These are phyloP conservation scores for Smallanthus sonchifolius DNA, from an alignment of 129 eudicot species.

Conservation along the genomic window DNA sequence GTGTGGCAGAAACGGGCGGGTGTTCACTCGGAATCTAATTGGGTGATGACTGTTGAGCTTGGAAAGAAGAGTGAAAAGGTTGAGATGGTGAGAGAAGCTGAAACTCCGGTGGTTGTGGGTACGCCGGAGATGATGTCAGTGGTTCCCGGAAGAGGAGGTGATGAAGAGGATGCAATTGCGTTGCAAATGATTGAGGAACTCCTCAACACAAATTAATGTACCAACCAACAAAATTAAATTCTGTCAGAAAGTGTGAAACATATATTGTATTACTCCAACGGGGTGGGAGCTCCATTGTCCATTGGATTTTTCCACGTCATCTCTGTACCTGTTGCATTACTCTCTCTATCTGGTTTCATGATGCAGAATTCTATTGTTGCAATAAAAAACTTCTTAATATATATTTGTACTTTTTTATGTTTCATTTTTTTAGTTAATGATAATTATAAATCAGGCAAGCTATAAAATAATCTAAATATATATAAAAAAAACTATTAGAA, in stretches of 20 bases:
- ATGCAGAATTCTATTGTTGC: constrained; percentile 7
- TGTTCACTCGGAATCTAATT: constrained; percentile 54
- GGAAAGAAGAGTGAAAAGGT: constrained; percentile 41
- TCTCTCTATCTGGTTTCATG: constrained; percentile 5
- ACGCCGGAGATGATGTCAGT: constrained; percentile 12
- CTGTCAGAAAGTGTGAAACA: constrained; percentile 8
- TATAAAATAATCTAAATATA: too few relatives aligned
- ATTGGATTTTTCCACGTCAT: constrained; percentile 14
- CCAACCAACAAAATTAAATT: not conserved
- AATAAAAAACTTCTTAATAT: not conserved
- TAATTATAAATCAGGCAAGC: too few relatives aligned
- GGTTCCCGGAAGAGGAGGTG: constrained; percentile 14
- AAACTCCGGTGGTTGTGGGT: constrained; percentile 13
- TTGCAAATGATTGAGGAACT: constrained; percentile 97
- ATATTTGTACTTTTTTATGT: constrained; percentile 1
- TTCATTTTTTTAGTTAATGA: not conserved
- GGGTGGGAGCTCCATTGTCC: not conserved
- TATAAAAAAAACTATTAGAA: too few relatives aligned
- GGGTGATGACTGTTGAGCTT: constrained; percentile 95
- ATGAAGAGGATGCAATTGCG: constrained; percentile 86
- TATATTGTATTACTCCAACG: not conserved
- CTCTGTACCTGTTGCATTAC: constrained; percentile 14
- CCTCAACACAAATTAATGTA: constrained; percentile 50
- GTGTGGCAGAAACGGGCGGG: constrained; percentile 97
- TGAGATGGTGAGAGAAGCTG: not conserved